Evolutionary conservation across 768 basidiomycete species (phyloP).

Genomic region (Trametes maxima): DNA sequence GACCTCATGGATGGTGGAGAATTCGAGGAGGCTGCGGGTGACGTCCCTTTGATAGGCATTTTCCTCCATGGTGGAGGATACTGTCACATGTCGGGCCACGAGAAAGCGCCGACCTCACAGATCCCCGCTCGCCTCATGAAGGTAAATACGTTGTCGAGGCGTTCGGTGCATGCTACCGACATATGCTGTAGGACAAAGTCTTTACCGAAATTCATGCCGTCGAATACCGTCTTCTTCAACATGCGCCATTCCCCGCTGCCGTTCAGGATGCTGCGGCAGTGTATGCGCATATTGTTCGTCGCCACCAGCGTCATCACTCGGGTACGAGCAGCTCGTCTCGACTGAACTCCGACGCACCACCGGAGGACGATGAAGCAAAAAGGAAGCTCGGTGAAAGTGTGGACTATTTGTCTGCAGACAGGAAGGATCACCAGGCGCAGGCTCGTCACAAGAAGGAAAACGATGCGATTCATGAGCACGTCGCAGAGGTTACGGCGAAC

Average conservation of each 20-base stretch:
- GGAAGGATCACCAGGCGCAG: slow-evolving; percentile 6
- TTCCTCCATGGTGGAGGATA: slow-evolving; percentile 60
- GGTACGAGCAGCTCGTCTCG: slow-evolving; percentile 3
- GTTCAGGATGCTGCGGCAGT: slow-evolving; percentile 56
- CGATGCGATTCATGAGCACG: slow-evolving; percentile 12
- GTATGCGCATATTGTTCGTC: slow-evolving; percentile 47
- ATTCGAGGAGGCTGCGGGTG: slow-evolving; percentile 31
- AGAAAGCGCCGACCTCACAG: slow-evolving; percentile 47
- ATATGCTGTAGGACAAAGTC: slow-evolving; percentile 29
- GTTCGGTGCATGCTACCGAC: not conserved
- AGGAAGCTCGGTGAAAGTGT: not conserved
- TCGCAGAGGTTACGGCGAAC: slow-evolving; percentile 18
- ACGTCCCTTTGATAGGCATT: slow-evolving; percentile 45
- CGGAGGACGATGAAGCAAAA: slow-evolving; percentile 2
- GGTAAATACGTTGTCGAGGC: slow-evolving; percentile 27
- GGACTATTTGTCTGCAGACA: slow-evolving; percentile 14
- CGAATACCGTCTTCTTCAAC: slow-evolving; percentile 55
- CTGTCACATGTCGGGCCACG: slow-evolving; percentile 60
- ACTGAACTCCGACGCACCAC: not conserved
- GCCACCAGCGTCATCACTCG: slow-evolving; percentile 20
- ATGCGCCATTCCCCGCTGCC: slow-evolving; percentile 55
- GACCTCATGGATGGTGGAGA: slow-evolving; percentile 20
- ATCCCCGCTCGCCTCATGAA: slow-evolving; percentile 50
- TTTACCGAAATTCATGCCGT: slow-evolving; percentile 44
- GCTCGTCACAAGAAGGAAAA: slow-evolving; percentile 14